A percentile compares a stretch with the other conserved stretches of the same genome.
Evolutionary conservation across 2,329 filamentous ascomycete genomes (phyloP).

Genomic region (Xylariomycetidae sp.): DNA sequence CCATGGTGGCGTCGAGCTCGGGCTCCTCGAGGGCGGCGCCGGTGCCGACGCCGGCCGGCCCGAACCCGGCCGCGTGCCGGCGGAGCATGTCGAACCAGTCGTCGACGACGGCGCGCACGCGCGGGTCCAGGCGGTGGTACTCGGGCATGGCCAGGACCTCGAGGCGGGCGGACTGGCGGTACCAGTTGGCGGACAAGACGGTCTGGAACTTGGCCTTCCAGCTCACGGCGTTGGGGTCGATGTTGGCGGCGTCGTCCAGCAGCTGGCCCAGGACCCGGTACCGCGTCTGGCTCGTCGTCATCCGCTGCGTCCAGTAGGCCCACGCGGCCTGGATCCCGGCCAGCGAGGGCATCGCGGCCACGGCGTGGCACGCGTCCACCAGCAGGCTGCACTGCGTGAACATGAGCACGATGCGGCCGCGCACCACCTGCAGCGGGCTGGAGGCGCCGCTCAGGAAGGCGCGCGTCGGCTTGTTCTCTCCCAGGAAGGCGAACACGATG

Average conservation of each 20-base stretch:
- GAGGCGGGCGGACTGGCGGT: slow-evolving; percentile 7
- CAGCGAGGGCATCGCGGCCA: background rate
- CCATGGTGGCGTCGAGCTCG: background rate
- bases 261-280: slow-evolving; percentile 8
- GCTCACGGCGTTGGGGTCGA: slow-evolving; percentile 4
- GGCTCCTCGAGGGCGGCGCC: background rate
- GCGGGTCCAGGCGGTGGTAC: slow-evolving; percentile 12
- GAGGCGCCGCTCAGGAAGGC: background rate
- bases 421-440: background rate
- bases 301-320: slow-evolving; percentile 6
- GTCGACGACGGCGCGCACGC: slow-evolving; percentile 17
- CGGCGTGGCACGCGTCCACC: background rate
- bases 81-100: slow-evolving; percentile 6
- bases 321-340: slow-evolving; percentile 2
- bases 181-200: slow-evolving; percentile 16
- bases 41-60: no score
- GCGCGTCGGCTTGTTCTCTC: background rate
- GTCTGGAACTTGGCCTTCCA: slow-evolving; percentile 11
- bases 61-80: background rate
- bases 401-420: background rate
- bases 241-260: background rate
- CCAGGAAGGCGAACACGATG: slow-evolving; percentile 16
- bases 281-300: background rate
- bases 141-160: slow-evolving; percentile 12
- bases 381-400: no score